A percentile compares a stretch with the other conserved stretches of the same genome.
These are phyloP conservation scores for Dalbergia cultrata DNA, from an alignment of 306 rosid genomes.

Conservation along the genomic window DNA sequence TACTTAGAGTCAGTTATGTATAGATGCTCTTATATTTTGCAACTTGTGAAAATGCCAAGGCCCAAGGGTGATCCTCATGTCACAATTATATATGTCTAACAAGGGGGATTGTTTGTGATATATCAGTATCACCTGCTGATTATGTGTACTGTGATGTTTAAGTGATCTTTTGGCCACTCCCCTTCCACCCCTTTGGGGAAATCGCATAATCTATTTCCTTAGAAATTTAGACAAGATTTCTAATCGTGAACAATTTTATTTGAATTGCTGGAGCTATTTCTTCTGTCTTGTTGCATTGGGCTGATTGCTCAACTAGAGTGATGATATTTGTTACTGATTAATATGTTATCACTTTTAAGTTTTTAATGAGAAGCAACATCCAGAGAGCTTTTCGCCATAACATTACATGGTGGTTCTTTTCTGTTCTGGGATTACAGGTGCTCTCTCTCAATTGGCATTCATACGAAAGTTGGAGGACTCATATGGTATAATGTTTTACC, in stretches of 20 bases:
- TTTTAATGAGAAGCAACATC: not conserved
- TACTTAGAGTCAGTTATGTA: not conserved
- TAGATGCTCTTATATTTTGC: not conserved
- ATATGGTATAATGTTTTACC: slow-evolving; percentile 60
- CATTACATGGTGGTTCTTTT: slow-evolving; percentile 22
- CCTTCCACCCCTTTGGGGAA: too few relatives aligned
- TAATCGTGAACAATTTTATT: not conserved
- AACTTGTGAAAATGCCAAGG: not conserved
- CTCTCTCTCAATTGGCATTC: slow-evolving; percentile 91
- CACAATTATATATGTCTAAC: not conserved
- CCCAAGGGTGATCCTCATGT: not conserved
- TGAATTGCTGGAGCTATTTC: not conserved
- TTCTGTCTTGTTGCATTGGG: not conserved
- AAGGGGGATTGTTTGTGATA: too few relatives aligned
- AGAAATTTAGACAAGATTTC: not conserved
- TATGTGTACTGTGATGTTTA: not conserved
- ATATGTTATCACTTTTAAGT: slow-evolving; percentile 7
- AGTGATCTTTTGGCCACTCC: too few relatives aligned
- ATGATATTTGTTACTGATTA: not conserved
- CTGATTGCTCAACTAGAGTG: not conserved
- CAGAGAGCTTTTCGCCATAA: not conserved
- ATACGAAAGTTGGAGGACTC: slow-evolving; percentile 88
- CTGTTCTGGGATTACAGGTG: slow-evolving; percentile 66
- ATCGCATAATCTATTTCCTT: not conserved
- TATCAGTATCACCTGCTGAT: too few relatives aligned